Percentiles rank a stretch among this genome's conserved stretches.
Evolutionary conservation across 1,284 basidiomycete genomes (phyloP).

Genomic region (Ceratorhiza oryzae-sativae): DNA sequence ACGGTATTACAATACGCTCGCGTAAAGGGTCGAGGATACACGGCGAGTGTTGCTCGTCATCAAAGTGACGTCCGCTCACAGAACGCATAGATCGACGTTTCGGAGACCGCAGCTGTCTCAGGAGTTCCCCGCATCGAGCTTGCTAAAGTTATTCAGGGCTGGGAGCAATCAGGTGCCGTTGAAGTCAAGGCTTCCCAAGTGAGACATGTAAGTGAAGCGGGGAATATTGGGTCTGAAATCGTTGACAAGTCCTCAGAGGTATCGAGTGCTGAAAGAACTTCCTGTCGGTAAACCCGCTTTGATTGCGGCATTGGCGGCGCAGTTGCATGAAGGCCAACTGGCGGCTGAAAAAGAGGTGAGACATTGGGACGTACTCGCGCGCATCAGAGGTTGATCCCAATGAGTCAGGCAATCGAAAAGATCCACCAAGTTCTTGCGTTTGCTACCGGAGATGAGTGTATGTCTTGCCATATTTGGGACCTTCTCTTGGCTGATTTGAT

Average conservation of each 20-base stretch:
- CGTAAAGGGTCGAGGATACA: neutral
- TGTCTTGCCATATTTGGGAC: constrained; percentile 38
- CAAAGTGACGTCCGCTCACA: neutral
- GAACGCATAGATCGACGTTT: constrained; percentile 53
- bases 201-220: constrained; percentile 50
- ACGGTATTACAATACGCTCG: constrained; percentile 49
- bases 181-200: constrained; percentile 56
- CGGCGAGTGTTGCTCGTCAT: neutral
- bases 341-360: constrained; percentile 55
- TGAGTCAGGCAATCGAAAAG: constrained; percentile 54
- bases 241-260: constrained; percentile 56
- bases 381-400: neutral
- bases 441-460: constrained; percentile 58
- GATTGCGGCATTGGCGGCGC: constrained; percentile 52
- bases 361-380: constrained; percentile 35
- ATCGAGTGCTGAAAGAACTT: constrained; percentile 52
- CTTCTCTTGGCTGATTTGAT: constrained; percentile 4
- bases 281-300: constrained; percentile 50
- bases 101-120: constrained; percentile 48
- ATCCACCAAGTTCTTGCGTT: constrained; percentile 56
- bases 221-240: too few relatives aligned
- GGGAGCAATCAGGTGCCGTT: constrained; percentile 53
- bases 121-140: constrained; percentile 52
- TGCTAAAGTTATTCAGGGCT: constrained; percentile 52
- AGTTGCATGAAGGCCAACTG: constrained; percentile 49